Percentiles rank a stretch among this genome's conserved stretches.
phyloP scores from a whole-genome alignment of 129 eudicot genomes.

The Logfia minima region DNA sequence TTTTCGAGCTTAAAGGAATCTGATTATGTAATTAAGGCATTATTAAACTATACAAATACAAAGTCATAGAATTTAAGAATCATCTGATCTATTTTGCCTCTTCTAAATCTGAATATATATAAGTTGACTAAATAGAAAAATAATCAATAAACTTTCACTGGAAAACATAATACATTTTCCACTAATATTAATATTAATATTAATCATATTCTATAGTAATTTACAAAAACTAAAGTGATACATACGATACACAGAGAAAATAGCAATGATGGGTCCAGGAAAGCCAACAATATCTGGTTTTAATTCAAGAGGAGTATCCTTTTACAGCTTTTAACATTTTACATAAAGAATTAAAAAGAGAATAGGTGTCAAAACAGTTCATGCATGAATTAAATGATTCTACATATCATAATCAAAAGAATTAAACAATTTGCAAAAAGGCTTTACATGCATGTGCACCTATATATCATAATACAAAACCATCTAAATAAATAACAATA shows the following conservation, averaged over 20 bases:
- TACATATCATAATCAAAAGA: constrained; percentile 13
- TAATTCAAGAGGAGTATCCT: constrained; percentile 15
- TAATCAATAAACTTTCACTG: too few species aligned
- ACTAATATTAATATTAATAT: background rate
- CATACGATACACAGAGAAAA: background rate
- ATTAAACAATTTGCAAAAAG: background rate
- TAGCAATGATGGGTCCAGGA: constrained; percentile 24
- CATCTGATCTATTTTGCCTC: background rate
- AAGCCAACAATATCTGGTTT: constrained; percentile 17
- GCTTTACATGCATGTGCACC: constrained; percentile 23
- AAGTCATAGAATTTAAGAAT: background rate
- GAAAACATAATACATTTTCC: too few species aligned
- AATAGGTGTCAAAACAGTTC: constrained; percentile 1
- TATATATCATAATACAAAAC: too few species aligned
- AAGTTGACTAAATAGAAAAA: background rate
- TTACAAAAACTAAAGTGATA: background rate
- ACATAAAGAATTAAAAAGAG: background rate
- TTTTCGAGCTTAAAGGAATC: background rate
- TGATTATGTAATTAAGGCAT: background rate
- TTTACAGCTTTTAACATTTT: constrained; percentile 28
- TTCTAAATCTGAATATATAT: background rate
- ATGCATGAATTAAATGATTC: constrained; percentile 10
- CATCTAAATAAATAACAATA: background rate
- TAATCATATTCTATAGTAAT: background rate
- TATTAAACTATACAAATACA: background rate